Evolutionary conservation across 2,329 filamentous ascomycete genomes (phyloP), one percentile per base, ranked within the genome.

Genomic region (Ustulina deusta): DNA sequence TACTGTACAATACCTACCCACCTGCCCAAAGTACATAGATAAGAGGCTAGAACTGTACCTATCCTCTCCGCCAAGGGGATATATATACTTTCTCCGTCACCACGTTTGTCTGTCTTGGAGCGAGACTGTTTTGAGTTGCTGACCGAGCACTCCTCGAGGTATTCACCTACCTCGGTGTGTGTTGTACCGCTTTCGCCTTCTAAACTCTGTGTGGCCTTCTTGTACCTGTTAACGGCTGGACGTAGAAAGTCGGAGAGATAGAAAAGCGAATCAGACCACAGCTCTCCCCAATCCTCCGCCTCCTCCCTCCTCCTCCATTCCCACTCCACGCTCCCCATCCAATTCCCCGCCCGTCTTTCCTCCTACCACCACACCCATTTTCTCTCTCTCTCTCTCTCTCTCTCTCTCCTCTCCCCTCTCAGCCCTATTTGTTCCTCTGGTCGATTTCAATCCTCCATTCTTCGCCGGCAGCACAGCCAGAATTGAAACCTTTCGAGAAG

Each of bases 221-320:
- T 51, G 25, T 15, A 11, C 51, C 17, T 36, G 51, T 27, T 6
- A 25, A 38, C 13, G 32, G 25, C 20, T 27, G 20, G 32, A 38
- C 20, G n/a, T 38, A 25, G 34, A 38, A 36, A 13, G 40, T 27
- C 27, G 29, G 20, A 54, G 22, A 25, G 22, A 46, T 22, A 34
- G 20, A 20, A 46, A 54, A 44, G 40, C 57, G 38, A 59, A 52
- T 40, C 57, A 13, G 27, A 34, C 38, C 62, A 44, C 49, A 54
- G 44, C 44, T 44, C 61, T 64, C 51, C 61, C 61, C 59, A 61
- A 62, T 54, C 54, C 51, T 40, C 22, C 36, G 29, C 11, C 46
- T 48, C 34, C 32, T 25, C 4, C 4, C 38, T 34, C 27, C 32
- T 4, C 10, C 51, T 34, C 52, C 25, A 7, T 27, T 27, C 51